These are phyloP conservation scores for Sphagnurus paluster DNA, from an alignment of 1,284 basidiomycete species.

Conservation along the genomic window DNA sequence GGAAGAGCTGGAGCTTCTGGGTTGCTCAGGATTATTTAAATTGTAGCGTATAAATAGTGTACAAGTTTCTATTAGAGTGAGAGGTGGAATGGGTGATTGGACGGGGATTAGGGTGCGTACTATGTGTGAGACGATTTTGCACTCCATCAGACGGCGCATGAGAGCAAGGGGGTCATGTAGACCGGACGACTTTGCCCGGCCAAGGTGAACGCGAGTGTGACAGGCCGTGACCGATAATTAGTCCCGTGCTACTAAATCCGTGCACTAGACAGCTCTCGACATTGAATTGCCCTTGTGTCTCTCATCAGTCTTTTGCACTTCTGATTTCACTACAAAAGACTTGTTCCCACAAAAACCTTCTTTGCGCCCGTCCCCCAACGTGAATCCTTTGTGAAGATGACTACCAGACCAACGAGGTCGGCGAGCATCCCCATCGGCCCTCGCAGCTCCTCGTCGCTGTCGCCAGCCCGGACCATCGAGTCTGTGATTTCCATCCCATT, in stretches of 20 bases:
- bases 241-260: slow-evolving; percentile 15
- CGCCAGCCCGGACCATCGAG: slow-evolving; percentile 58
- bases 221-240: slow-evolving; percentile 8
- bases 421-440: slow-evolving; percentile 62
- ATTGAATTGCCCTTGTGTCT: slow-evolving; percentile 8
- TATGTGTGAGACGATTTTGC: no score
- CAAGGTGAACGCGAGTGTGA: slow-evolving; percentile 12
- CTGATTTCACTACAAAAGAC: slow-evolving; percentile 9
- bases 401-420: slow-evolving; percentile 53
- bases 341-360: no score
- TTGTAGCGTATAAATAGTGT: no score
- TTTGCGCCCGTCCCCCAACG: no score
- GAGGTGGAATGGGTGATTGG: no score
- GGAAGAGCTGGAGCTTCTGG: no score
- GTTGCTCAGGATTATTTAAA: no score
- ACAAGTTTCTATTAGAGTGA: no score
- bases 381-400: slow-evolving; percentile 37
- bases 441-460: slow-evolving; percentile 41
- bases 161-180: no score
- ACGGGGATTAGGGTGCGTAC: no score
- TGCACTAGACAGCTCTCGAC: slow-evolving; percentile 1
- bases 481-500: slow-evolving; percentile 62
- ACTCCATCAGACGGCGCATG: no score
- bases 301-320: slow-evolving; percentile 13
- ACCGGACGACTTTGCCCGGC: no score